Percentiles rank a stretch among this genome's conserved stretches.
These are phyloP conservation scores for Hypoxylon sp. DNA, from an alignment of 2,329 filamentous ascomycete species.

Conservation along the genomic window DNA sequence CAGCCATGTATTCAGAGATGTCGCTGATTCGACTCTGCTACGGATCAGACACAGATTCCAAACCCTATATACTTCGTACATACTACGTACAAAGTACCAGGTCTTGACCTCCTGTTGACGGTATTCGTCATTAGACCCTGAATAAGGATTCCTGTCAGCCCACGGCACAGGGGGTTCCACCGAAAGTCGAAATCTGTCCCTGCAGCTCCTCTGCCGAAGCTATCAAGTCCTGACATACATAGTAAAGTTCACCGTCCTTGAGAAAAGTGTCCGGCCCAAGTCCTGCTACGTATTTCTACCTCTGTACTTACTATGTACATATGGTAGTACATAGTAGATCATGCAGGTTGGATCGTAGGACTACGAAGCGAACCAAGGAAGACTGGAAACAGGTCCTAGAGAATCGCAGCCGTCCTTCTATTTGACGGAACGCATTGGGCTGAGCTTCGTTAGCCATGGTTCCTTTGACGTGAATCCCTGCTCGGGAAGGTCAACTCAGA, in stretches of 20 bases:
- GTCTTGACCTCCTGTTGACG: background rate
- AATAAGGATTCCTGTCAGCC: conserved; percentile 15
- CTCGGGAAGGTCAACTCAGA: background rate
- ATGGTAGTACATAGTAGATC: too few relatives aligned
- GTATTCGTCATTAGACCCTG: background rate
- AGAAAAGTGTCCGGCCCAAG: background rate
- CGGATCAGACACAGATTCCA: too few relatives aligned
- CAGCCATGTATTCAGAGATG: too few relatives aligned
- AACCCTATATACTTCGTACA: background rate
- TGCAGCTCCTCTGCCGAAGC: conserved; percentile 21
- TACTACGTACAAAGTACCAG: background rate
- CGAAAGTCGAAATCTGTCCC: conserved; percentile 14
- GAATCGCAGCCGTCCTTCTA: conserved; percentile 12
- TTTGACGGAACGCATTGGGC: conserved; percentile 7
- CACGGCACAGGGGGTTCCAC: conserved; percentile 8
- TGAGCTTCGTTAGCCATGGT: conserved; percentile 11
- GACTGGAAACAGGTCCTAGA: conserved; percentile 3
- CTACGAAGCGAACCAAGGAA: background rate
- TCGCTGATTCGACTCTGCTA: background rate
- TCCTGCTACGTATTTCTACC: background rate
- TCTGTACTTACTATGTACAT: background rate
- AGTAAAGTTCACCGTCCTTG: conserved; percentile 33
- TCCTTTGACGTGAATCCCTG: conserved; percentile 4
- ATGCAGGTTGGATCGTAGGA: too few relatives aligned
- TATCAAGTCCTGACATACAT: too few relatives aligned